Base-by-base conservation (phyloP, 2,329 filamentous ascomycete genomes). In the Corinectria fuckeliana region DNA sequence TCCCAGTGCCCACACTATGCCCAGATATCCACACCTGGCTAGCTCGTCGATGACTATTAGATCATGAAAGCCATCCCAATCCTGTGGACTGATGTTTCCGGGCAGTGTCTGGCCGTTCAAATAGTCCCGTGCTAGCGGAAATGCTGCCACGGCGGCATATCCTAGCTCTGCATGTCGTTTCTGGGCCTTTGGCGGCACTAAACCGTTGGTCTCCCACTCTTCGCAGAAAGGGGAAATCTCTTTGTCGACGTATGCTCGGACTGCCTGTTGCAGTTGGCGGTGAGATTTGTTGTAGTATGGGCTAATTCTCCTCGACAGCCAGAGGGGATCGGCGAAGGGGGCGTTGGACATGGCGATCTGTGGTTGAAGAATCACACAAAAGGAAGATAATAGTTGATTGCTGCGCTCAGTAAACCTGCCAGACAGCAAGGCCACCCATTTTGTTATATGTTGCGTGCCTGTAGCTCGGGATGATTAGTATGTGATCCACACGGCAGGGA, bases 21-120 rank as follows among this genome's bases (percentile, higher is more conserved):
- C 84, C 11, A 61, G 23, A 58, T 82, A 83, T 8, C 81, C 84
- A 26, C 86, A 76, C 5, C 85, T 77, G 3, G 79, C 79, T 13
- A 81, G 69, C 71, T 89, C 86, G 71, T 88, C 85, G 3, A 77
- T 79, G 41, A 82, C 73, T 41, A 88, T 78, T 18, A 88, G 74
- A 14, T 79, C 75, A 63, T 86, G 85, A 72, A 85, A 88, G 0
- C 79, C 80, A 70, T 88, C 84, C 75, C 83, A 83, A 42, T 85
- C 75, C 14, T 8, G 32, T 16, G 32, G 32, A 6, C 14, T 36
- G 14, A 36, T 36, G 32, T 36, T 36, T 3, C 32, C 32, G 9
- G 32, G 32, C 5, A 36, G 32, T 16, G n/a, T 38, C 13, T 52
- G 49, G 23, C 48, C 55, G 11, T 38, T 16, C 3, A 58, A 14